Percentiles rank a stretch among this genome's conserved stretches.
Evolutionary conservation across 805 yeast genomes (phyloP).

Genomic region (Suhomyces sp.): DNA sequence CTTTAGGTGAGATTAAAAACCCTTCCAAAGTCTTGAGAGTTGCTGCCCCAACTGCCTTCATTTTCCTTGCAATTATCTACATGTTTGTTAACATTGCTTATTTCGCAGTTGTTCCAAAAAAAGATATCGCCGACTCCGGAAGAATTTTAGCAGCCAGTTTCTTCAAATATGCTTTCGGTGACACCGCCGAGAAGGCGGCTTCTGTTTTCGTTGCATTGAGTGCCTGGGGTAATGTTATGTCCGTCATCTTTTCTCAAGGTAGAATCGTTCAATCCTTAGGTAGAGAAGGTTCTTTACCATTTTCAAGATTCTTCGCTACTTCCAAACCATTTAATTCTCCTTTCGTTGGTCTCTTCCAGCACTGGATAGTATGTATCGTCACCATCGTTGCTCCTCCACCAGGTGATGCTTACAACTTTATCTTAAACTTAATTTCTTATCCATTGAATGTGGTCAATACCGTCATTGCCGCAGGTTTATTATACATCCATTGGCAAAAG

Average conservation of each 20-base stretch:
- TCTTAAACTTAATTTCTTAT: slow-evolving; percentile 74
- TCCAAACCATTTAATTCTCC: slow-evolving; percentile 75
- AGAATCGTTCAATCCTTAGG: slow-evolving; percentile 78
- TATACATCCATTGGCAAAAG: slow-evolving; percentile 54
- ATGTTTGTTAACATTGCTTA: slow-evolving; percentile 77
- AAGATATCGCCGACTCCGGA: slow-evolving; percentile 56
- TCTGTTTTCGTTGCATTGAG: slow-evolving; percentile 78
- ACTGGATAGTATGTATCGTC: slow-evolving; percentile 70
- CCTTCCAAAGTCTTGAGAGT: slow-evolving; percentile 65
- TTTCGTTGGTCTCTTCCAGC: slow-evolving; percentile 67
- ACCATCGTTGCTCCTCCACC: slow-evolving; percentile 75
- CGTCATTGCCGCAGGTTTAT: slow-evolving; percentile 58
- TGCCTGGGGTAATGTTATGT: slow-evolving; percentile 77
- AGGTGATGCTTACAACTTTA: slow-evolving; percentile 83
- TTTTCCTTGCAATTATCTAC: slow-evolving; percentile 60
- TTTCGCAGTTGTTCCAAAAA: slow-evolving; percentile 76
- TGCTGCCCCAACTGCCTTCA: slow-evolving; percentile 74
- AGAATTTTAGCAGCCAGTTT: slow-evolving; percentile 73
- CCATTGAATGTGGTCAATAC: slow-evolving; percentile 76
- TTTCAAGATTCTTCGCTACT: slow-evolving; percentile 65
- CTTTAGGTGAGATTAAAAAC: slow-evolving; percentile 73
- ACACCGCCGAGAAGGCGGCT: slow-evolving; percentile 65
- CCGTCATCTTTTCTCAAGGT: slow-evolving; percentile 80
- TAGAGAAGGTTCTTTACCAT: slow-evolving; percentile 78
- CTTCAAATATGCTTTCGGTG: slow-evolving; percentile 69